phyloP scores from a whole-genome alignment of 2,329 filamentous ascomycete genomes.

The Colletotrichum musae region DNA sequence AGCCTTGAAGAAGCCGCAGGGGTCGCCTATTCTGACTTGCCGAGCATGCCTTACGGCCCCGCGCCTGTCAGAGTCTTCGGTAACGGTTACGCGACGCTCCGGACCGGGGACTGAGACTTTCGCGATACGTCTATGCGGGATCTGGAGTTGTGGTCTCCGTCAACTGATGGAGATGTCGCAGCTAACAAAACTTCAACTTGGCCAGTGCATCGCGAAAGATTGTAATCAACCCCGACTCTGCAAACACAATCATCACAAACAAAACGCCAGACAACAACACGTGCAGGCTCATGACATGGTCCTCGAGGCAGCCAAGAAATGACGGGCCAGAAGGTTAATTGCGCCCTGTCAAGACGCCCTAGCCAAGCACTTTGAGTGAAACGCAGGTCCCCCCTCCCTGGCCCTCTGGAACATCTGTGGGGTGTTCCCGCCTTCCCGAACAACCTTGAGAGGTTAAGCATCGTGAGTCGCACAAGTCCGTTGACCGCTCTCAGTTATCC shows the following conservation, averaged over 20 bases:
- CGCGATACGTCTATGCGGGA: too few relatives aligned
- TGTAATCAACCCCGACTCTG: neutral
- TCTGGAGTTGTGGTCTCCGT: neutral
- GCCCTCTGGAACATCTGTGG: neutral
- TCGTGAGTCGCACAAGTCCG: neutral
- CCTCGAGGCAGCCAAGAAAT: neutral
- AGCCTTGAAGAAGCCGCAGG: neutral
- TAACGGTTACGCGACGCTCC: neutral
- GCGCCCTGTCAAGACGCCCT: neutral
- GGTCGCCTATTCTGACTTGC: constrained; percentile 1
- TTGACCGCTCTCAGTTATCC: constrained; percentile 3
- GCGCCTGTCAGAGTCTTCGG: neutral
- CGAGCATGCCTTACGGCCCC: neutral
- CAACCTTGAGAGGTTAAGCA: neutral
- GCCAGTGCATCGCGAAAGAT: neutral
- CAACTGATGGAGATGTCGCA: neutral
- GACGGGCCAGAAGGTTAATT: neutral
- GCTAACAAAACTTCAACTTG: neutral
- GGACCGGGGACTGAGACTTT: too few relatives aligned
- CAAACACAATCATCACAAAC: neutral
- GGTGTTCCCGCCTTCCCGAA: neutral
- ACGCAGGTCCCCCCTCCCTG: neutral
- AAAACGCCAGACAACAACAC: neutral
- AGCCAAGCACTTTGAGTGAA: neutral
- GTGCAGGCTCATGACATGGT: neutral